Conservation (phyloP, 2,329 filamentous ascomycete species). For the Neurospora sp. region DNA sequence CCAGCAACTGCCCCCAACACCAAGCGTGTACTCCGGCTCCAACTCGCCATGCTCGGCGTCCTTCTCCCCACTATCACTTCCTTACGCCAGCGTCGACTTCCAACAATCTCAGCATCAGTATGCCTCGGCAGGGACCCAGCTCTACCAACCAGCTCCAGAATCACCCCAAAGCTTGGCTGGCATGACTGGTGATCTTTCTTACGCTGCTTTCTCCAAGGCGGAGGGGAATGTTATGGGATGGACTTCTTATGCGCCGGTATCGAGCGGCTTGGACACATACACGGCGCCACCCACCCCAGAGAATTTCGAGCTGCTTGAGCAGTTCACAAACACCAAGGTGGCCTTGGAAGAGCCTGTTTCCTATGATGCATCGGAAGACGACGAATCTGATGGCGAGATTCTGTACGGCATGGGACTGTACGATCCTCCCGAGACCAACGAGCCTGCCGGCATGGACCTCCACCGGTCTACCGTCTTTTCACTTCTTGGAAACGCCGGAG, state of each 20-base stretch:
- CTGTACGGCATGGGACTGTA: slow-evolving; percentile 78
- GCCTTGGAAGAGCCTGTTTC: slow-evolving; percentile 37
- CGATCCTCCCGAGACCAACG: slow-evolving; percentile 54
- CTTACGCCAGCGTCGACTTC: slow-evolving; percentile 31
- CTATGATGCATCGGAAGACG: slow-evolving; percentile 41
- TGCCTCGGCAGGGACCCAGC: slow-evolving; percentile 2
- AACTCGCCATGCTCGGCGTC: slow-evolving; percentile 40
- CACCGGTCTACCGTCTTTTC: slow-evolving; percentile 45
- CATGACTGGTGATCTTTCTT: slow-evolving; percentile 9
- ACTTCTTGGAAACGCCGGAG: slow-evolving; percentile 41
- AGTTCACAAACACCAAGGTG: slow-evolving; percentile 32
- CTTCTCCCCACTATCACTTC: slow-evolving; percentile 44
- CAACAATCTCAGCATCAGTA: slow-evolving; percentile 15
- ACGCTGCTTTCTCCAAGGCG: slow-evolving; percentile 7
- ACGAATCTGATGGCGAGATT: slow-evolving; percentile 55
- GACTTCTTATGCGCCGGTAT: slow-evolving; percentile 32
- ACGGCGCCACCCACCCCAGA: slow-evolving; percentile 52
- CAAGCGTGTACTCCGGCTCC: slow-evolving; percentile 46
- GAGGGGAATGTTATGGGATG: slow-evolving; percentile 25
- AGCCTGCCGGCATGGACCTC: slow-evolving; percentile 42
- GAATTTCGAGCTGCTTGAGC: slow-evolving; percentile 43
- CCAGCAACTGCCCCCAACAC: slow-evolving; percentile 40
- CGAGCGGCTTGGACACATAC: slow-evolving; percentile 31
- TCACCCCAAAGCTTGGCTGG: slow-evolving; percentile 3
- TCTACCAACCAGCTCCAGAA: slow-evolving; percentile 1